A percentile compares a stretch with the other conserved stretches of the same genome.
Evolutionary conservation across 768 basidiomycete species (phyloP).

Genomic region (Calocybe cyanea): DNA sequence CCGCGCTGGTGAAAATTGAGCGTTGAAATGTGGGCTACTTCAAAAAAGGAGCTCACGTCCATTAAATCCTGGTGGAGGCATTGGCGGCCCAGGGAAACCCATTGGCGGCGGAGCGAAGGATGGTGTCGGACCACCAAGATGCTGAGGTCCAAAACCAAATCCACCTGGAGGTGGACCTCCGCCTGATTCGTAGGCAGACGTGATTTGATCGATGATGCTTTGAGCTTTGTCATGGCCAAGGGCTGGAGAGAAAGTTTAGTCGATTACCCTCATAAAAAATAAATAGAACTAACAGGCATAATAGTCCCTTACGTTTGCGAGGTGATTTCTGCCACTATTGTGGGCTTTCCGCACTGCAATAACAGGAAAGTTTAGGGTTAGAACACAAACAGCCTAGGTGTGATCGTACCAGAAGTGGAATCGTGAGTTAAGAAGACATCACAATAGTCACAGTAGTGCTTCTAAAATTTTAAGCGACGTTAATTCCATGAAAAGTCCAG

Average conservation of each 20-base stretch:
- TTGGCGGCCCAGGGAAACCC: constrained; percentile 43
- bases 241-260: constrained; percentile 37
- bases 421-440: constrained; percentile 95
- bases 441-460: constrained; percentile 94
- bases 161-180: constrained; percentile 85
- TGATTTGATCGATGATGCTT: constrained; percentile 97
- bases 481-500: constrained; percentile 1
- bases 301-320: constrained; percentile 95
- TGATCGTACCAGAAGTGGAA: constrained; percentile 74
- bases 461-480: constrained; percentile 37
- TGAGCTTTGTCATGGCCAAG: constrained; percentile 97
- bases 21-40: too few species aligned
- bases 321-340: constrained; percentile 95
- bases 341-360: constrained; percentile 90
- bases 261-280: neutral
- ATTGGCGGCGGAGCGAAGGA: constrained; percentile 44
- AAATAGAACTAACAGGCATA: constrained; percentile 71
- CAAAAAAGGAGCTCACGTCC: constrained; percentile 37
- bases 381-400: neutral
- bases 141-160: constrained; percentile 82
- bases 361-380: constrained; percentile 13
- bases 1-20: constrained; percentile 35
- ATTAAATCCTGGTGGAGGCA: constrained; percentile 53
- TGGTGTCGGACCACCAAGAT: constrained; percentile 57
- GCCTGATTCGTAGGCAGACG: constrained; percentile 84